A percentile compares a stretch with the other conserved stretches of the same genome.
These are phyloP conservation scores for Fraxinus velutina DNA, from an alignment of 305 asterid species.

Conservation along the genomic window DNA sequence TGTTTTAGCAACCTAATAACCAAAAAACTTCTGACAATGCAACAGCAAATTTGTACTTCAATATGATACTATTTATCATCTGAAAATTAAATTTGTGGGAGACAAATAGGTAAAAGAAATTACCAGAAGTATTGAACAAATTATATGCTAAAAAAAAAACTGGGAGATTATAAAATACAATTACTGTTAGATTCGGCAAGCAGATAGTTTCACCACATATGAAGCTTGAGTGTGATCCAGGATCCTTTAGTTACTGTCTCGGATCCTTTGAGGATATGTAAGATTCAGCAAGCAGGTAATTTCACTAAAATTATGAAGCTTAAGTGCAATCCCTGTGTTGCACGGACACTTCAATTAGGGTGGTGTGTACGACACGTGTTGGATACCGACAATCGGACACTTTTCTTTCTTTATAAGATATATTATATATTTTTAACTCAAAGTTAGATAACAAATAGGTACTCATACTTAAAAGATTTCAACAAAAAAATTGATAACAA, in stretches of 20 bases:
- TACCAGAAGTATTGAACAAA: not conserved
- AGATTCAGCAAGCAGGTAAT: not conserved
- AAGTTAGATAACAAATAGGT: not conserved
- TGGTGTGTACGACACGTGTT: not conserved
- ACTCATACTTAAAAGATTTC: not conserved
- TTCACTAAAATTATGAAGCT: slow-evolving; percentile 1
- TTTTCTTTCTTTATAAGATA: not conserved
- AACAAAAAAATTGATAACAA: not conserved
- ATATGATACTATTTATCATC: not conserved
- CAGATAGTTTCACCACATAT: not conserved
- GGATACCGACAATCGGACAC: not conserved
- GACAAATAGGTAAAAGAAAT: not conserved
- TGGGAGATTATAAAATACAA: not conserved
- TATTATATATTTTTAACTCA: not conserved
- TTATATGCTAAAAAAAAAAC: slow-evolving; percentile 2
- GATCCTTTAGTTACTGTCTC: not conserved
- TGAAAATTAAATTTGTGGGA: not conserved
- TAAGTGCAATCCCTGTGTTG: not conserved
- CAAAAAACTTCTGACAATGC: not conserved
- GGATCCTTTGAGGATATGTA: not conserved
- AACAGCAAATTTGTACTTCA: not conserved
- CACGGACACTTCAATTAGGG: not conserved
- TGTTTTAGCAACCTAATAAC: not conserved
- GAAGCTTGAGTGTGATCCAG: slow-evolving; percentile 6
- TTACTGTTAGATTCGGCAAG: not conserved